Base-by-base conservation (phyloP, 2,329 filamentous ascomycete genomes). In the Tolypocladium album region DNA sequence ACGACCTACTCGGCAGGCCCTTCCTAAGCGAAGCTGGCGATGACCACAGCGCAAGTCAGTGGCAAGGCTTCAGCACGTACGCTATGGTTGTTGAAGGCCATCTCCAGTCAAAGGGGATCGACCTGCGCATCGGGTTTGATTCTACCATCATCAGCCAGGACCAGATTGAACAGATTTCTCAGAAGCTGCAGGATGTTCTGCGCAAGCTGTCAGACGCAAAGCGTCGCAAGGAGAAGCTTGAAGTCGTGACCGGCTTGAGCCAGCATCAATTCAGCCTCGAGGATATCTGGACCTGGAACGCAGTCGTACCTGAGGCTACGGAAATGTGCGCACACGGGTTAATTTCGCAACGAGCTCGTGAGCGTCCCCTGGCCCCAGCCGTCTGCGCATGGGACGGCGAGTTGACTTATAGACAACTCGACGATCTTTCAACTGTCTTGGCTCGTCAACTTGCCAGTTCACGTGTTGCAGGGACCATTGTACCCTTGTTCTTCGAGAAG, bases 401-500 rank as follows among this genome's bases (percentile, higher is more conserved):
- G n/a, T 62, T 64, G 22, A 63, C 65, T 9, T 67, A 67, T 24
- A 22, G 27, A 22, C 39, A 65, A 40, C 43, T 67, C 1, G 57
- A 66, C 12, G 40, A 34, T 4, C 42, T 61, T 38, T 60, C 63
- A 0, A 60, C 59, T 6, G 47, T 24, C 0, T 7, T 65, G 22
- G 62, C 62, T 3, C 34, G 53, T 11, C 59, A 53, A 9, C 60
- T 66, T 20, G 55, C 62, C 5, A 22, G 17, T 1, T 34, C 38
- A 20, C 39, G 59, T 4, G 56, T 64, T 13, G 61, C 57, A 17
- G 61, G 69, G 38, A 61, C 52, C 6, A 55, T 64, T 2, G 62
- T 70, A 6, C 64, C 64, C 2, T 56, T 68, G n/a, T 66, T 60
- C 42, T 68, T 70, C 22, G 63, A 68, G 38, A 70, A 70, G 58